A percentile compares a stretch with the other conserved stretches of the same genome.
These are phyloP conservation scores for Asterochloris erici DNA, from an alignment of 139 green algal species.

Conservation along the genomic window DNA sequence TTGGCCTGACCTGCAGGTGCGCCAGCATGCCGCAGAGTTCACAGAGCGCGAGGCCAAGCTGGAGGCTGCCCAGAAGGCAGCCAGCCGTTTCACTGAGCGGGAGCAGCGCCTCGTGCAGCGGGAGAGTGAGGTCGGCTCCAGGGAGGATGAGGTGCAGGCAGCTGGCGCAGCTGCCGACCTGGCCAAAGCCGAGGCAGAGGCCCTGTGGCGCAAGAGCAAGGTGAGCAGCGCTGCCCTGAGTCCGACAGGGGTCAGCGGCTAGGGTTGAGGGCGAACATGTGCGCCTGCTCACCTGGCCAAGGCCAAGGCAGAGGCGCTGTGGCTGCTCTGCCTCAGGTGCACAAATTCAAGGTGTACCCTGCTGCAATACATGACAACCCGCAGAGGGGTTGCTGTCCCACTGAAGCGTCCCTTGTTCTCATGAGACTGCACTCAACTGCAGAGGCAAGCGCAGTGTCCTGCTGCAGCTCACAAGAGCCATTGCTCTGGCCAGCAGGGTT, in stretches of 20 bases:
- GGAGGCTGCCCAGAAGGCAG: constrained; percentile 22
- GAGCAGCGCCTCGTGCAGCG: constrained; percentile 14
- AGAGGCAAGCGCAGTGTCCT: neutral
- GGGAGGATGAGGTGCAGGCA: constrained; percentile 25
- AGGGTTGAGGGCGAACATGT: too few relatives aligned
- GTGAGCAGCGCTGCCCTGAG: neutral
- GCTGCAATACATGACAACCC: too few relatives aligned
- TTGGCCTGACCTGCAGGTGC: neutral
- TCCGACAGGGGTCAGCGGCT: too few relatives aligned
- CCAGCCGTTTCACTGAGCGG: constrained; percentile 10
- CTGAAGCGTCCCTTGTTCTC: too few relatives aligned
- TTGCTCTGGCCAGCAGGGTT: neutral
- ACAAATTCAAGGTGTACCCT: neutral
- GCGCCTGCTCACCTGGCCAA: too few relatives aligned
- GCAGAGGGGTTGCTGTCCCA: too few relatives aligned
- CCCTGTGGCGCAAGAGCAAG: constrained; percentile 4
- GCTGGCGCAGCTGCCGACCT: constrained; percentile 14
- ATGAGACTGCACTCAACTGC: too few relatives aligned
- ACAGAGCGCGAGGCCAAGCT: constrained; percentile 33
- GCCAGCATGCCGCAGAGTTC: constrained; percentile 28
- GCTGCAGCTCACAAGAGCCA: neutral
- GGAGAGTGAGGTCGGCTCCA: constrained; percentile 17
- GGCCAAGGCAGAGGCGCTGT: too few relatives aligned
- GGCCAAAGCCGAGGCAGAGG: constrained; percentile 23
- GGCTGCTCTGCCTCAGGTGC: neutral